Conservation (phyloP, 805 yeast species). For the Nakazawaea pomicola region DNA sequence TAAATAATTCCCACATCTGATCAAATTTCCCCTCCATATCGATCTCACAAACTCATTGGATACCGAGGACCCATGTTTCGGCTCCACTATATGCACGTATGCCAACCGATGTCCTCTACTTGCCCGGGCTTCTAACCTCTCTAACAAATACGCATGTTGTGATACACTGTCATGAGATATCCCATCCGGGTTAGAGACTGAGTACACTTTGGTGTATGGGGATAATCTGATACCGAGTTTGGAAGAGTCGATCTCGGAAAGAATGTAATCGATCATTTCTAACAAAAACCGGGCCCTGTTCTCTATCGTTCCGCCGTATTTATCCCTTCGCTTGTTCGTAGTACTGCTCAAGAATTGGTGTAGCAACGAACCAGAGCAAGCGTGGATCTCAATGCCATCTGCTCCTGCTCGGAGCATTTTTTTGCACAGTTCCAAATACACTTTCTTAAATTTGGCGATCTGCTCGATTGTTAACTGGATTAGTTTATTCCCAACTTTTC, state of each 20-base stretch:
- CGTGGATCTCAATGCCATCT: conserved; percentile 53
- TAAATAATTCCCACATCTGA: conserved; percentile 33
- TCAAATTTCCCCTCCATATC: conserved; percentile 40
- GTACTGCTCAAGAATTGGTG: conserved; percentile 25
- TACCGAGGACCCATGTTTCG: conserved; percentile 21
- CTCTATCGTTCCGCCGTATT: conserved; percentile 31
- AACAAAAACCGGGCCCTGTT: conserved; percentile 27
- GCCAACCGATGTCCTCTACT: conserved; percentile 26
- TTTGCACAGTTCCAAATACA: conserved; percentile 23
- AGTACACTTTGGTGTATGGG: conserved; percentile 30
- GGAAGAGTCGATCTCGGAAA: conserved; percentile 40
- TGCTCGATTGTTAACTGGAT: conserved; percentile 33
- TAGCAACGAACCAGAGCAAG: conserved; percentile 35
- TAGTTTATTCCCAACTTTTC: conserved; percentile 16
- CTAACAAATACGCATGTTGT: conserved; percentile 26
- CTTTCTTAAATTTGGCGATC: conserved; percentile 25
- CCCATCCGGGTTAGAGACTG: conserved; percentile 25
- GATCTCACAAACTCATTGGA: conserved; percentile 32
- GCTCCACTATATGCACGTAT: conserved; percentile 32
- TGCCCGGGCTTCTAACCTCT: conserved; percentile 28
- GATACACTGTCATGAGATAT: conserved; percentile 27
- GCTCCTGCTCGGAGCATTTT: conserved; percentile 39
- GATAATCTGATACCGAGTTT: conserved; percentile 38
- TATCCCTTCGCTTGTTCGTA: conserved; percentile 25
- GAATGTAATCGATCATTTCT: conserved; percentile 41